Percentiles rank a stretch among this genome's conserved stretches.
Evolutionary conservation across 139 green algal genomes (phyloP).

Genomic region (Micractinium conductrix): DNA sequence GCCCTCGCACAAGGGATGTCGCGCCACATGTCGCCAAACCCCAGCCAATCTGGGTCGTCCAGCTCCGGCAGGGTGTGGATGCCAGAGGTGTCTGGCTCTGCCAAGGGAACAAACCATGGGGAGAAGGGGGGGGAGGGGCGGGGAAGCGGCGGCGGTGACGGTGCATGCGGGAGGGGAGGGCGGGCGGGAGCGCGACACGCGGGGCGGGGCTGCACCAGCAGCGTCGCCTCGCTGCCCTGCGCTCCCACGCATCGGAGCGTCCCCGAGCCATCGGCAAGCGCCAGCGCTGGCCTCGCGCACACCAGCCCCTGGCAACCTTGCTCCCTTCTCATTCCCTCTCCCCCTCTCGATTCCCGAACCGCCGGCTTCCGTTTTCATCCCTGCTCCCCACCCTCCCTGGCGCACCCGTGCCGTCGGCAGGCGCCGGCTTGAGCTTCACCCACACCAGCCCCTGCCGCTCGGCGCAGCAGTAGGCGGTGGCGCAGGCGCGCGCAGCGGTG

Average conservation of each 20-base stretch:
- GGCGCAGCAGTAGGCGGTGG: constrained; percentile 46
- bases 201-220: too few species aligned
- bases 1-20: constrained; percentile 30
- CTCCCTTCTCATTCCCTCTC: too few species aligned
- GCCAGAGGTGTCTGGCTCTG: constrained; percentile 32
- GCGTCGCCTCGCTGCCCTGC: too few species aligned
- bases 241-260: too few species aligned
- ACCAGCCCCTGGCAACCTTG: too few species aligned
- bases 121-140: too few species aligned
- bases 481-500: constrained; percentile 35
- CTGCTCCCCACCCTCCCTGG: not conserved
- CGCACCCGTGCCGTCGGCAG: constrained; percentile 16
- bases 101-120: too few species aligned
- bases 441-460: constrained; percentile 58
- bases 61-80: constrained; percentile 54
- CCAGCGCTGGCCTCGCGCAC: too few species aligned
- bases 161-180: not conserved
- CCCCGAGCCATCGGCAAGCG: too few species aligned
- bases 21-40: constrained; percentile 44
- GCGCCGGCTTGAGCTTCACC: constrained; percentile 43
- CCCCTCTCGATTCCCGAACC: too few species aligned
- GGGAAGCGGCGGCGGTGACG: not conserved
- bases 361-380: too few species aligned
- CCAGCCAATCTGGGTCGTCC: constrained; percentile 40
- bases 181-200: not conserved